These are phyloP conservation scores for Calonectria pseudoturangicola DNA, from an alignment of 2,329 filamentous ascomycete species.

Conservation along the genomic window DNA sequence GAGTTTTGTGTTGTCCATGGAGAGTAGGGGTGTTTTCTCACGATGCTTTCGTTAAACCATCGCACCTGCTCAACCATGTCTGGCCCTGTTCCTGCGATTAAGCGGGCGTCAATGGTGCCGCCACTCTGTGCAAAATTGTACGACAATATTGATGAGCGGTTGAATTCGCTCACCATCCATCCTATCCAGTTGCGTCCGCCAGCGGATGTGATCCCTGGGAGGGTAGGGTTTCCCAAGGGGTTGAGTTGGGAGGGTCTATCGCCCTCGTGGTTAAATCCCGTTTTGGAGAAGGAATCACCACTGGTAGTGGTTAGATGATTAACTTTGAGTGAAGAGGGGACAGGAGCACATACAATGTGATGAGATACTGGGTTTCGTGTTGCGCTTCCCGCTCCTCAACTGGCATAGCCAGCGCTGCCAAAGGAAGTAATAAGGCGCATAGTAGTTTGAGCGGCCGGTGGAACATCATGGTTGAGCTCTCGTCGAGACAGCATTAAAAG, in stretches of 20 bases:
- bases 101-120: not conserved
- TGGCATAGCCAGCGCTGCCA: not conserved
- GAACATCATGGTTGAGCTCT: not conserved
- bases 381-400: not conserved
- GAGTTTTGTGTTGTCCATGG: not conserved
- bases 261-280: not conserved
- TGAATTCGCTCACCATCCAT: constrained; percentile 3
- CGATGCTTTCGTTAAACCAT: constrained; percentile 7
- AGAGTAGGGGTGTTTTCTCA: not conserved
- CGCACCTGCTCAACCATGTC: constrained; percentile 10
- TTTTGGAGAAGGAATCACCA: constrained; percentile 28
- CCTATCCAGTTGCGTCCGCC: constrained; percentile 23
- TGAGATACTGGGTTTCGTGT: not conserved
- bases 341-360: not conserved
- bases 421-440: not conserved
- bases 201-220: constrained; percentile 14
- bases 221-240: constrained; percentile 14
- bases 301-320: not conserved
- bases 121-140: constrained; percentile 20
- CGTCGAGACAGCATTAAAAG: not conserved
- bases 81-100: not conserved
- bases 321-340: not conserved
- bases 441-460: not conserved
- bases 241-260: constrained; percentile 2
- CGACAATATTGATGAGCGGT: not conserved